Conservation (phyloP, 2,329 filamentous ascomycete species). For the Pseudofabraea citricarpa region DNA sequence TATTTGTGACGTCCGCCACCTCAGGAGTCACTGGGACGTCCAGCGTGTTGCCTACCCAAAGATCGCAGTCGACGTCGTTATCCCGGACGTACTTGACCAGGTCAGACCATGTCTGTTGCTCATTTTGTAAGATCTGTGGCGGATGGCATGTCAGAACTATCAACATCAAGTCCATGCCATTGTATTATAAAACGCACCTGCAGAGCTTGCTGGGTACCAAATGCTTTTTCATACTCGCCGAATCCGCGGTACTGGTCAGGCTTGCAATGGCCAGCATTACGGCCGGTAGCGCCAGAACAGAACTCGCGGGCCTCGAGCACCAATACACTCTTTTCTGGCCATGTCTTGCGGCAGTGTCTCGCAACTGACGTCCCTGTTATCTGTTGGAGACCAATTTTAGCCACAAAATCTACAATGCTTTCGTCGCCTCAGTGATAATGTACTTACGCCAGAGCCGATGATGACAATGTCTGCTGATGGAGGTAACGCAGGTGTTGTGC, state of each 20-base stretch:
- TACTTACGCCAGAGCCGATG: slow-evolving; percentile 29
- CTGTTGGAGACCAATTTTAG: neutral
- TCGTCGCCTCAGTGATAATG: neutral
- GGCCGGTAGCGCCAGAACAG: slow-evolving; percentile 28
- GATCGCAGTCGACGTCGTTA: slow-evolving; percentile 14
- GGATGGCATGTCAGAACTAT: neutral
- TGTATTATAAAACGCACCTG: slow-evolving; percentile 21
- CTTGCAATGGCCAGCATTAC: slow-evolving; percentile 39
- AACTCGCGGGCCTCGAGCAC: slow-evolving; percentile 33
- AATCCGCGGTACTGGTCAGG: slow-evolving; percentile 34
- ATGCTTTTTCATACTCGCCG: slow-evolving; percentile 22
- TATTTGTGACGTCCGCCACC: slow-evolving; percentile 3
- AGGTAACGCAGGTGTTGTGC: slow-evolving; percentile 22
- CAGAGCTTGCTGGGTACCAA: slow-evolving; percentile 29
- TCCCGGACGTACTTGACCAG: slow-evolving; percentile 11
- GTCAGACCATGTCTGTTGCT: slow-evolving; percentile 11
- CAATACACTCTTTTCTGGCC: slow-evolving; percentile 25
- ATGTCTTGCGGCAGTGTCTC: slow-evolving; percentile 17
- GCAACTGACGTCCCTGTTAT: slow-evolving; percentile 5
- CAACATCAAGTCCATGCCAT: neutral
- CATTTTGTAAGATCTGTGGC: slow-evolving; percentile 11
- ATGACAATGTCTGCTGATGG: slow-evolving; percentile 28
- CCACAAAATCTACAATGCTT: neutral
- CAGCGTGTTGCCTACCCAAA: slow-evolving; percentile 16
- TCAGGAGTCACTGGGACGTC: slow-evolving; percentile 14